Evolutionary conservation across 139 green algal species (phyloP).

Genomic region (Tetraselmis chui): DNA sequence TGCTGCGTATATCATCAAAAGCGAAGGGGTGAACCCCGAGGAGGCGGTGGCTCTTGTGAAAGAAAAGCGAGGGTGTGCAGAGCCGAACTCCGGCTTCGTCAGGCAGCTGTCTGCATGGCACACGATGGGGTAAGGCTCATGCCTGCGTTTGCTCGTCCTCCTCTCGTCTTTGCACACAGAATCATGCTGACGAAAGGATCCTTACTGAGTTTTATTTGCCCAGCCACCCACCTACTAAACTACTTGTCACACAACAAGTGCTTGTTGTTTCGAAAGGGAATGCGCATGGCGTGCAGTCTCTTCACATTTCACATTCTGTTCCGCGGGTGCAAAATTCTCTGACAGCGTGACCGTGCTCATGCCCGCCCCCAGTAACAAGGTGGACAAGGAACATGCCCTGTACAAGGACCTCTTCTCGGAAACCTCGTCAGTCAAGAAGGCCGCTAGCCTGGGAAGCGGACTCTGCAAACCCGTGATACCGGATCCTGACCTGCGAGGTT

Average conservation of each 20-base stretch:
- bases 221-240: neutral
- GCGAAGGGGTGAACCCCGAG: neutral
- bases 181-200: too few species aligned
- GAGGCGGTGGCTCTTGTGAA: neutral
- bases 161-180: too few species aligned
- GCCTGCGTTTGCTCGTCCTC: too few species aligned
- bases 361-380: neutral
- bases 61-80: neutral
- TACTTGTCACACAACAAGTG: neutral
- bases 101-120: neutral
- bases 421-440: too few species aligned
- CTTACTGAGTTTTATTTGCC: too few species aligned
- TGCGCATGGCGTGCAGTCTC: neutral
- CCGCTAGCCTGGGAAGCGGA: too few species aligned
- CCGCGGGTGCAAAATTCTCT: neutral
- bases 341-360: neutral
- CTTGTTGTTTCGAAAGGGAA: neutral
- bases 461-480: too few species aligned
- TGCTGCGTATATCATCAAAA: neutral
- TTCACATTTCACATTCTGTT: neutral
- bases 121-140: neutral
- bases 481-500: too few species aligned
- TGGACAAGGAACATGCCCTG: neutral
- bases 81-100: neutral
- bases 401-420: neutral